phyloP scores from a whole-genome alignment of 768 basidiomycete species.

The Xerocomus brunneocitrinus region DNA sequence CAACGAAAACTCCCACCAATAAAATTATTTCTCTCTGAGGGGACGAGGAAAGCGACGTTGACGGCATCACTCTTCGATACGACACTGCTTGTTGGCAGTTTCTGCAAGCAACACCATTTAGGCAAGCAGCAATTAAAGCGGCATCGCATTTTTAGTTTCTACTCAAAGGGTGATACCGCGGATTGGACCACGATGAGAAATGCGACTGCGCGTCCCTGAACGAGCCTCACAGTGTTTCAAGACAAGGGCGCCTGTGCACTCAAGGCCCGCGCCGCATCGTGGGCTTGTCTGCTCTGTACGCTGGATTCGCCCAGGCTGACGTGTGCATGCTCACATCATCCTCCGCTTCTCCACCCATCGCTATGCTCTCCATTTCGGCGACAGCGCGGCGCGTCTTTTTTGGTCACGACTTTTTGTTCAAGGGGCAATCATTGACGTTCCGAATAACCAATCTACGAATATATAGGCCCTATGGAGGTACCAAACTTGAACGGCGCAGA shows the following conservation, averaged over 20 bases:
- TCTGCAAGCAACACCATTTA: conserved; percentile 14
- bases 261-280: no score
- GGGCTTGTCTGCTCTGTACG: not conserved
- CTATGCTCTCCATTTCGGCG: conserved; percentile 7
- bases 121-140: conserved; percentile 24
- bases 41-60: not conserved
- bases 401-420: not conserved
- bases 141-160: conserved; percentile 15
- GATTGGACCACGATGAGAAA: not conserved
- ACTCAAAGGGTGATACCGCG: conserved; percentile 16
- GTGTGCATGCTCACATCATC: conserved; percentile 4
- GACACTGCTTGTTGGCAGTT: conserved; percentile 10
- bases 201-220: not conserved
- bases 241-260: not conserved
- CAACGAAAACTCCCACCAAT: not conserved
- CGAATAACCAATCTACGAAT: conserved; percentile 13
- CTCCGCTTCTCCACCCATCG: not conserved
- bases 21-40: not conserved
- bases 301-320: not conserved
- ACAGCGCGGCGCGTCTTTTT: conserved; percentile 5
- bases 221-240: not conserved
- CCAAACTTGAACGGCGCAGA: no score
- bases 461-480: no score
- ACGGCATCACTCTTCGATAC: conserved; percentile 14
- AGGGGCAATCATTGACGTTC: not conserved